Percentiles rank a stretch among this genome's conserved stretches.
Conservation (phyloP, 441 rosid species). For the Jatropha podagrica region DNA sequence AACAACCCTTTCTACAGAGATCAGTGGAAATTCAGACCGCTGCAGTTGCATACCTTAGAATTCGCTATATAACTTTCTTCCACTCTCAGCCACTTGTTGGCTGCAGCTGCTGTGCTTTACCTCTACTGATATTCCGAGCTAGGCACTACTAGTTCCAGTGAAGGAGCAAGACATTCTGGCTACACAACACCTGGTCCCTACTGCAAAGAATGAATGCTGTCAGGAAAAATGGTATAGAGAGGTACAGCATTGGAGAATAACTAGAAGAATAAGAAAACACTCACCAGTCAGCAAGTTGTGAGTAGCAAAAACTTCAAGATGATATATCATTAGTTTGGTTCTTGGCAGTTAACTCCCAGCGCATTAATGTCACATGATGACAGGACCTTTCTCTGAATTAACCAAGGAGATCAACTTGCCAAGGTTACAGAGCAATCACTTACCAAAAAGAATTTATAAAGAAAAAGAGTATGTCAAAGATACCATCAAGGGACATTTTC, state of each 20-base stretch:
- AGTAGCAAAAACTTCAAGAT: conserved; percentile 36
- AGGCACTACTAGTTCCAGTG: not conserved
- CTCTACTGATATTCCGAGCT: not conserved
- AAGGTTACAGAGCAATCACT: conserved; percentile 30
- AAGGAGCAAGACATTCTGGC: conserved; percentile 6
- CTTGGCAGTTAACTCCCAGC: conserved; percentile 38
- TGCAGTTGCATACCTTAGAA: not conserved
- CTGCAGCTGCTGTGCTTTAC: not conserved
- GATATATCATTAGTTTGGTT: conserved; percentile 46
- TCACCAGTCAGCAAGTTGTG: conserved; percentile 32
- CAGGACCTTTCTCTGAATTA: conserved; percentile 53
- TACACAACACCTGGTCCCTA: conserved; percentile 6
- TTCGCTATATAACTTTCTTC: conserved; percentile 10
- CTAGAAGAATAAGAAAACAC: conserved; percentile 3
- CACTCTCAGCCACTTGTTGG: not conserved
- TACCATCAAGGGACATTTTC: not conserved
- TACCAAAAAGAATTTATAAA: not conserved
- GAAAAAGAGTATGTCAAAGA: not conserved
- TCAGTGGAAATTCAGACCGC: conserved; percentile 8
- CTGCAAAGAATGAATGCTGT: not conserved
- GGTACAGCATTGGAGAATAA: not conserved
- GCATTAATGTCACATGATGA: conserved; percentile 49
- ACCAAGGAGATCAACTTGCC: conserved; percentile 39
- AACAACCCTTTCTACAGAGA: not conserved
- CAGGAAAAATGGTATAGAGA: not conserved